phyloP scores from a whole-genome alignment of 2,329 filamentous ascomycete genomes.

The Mollisiaceae sp. region DNA sequence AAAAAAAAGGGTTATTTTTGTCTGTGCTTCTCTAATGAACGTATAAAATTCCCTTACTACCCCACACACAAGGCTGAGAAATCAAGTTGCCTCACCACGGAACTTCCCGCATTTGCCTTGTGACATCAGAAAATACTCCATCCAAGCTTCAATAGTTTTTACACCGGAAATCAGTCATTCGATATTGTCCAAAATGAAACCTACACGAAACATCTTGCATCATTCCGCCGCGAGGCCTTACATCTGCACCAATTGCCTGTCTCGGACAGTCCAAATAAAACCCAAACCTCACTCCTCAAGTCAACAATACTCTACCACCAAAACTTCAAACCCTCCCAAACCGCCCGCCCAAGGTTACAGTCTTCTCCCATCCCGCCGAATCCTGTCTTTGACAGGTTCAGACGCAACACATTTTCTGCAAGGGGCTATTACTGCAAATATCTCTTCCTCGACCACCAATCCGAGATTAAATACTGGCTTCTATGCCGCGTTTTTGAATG shows the following conservation, averaged over 20 bases:
- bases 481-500: slow-evolving; percentile 86
- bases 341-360: slow-evolving; percentile 56
- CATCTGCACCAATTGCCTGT: slow-evolving; percentile 36
- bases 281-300: slow-evolving; percentile 7
- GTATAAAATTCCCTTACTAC: not conserved
- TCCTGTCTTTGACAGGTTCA: slow-evolving; percentile 78
- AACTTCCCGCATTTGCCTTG: slow-evolving; percentile 16
- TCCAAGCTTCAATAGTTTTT: not conserved
- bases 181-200: slow-evolving; percentile 32
- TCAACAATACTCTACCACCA: slow-evolving; percentile 16
- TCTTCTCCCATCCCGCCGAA: slow-evolving; percentile 71
- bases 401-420: slow-evolving; percentile 88
- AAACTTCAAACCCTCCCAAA: slow-evolving; percentile 41
- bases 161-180: not conserved
- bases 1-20: too few relatives aligned
- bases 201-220: slow-evolving; percentile 21
- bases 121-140: slow-evolving; percentile 9
- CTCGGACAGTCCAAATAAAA: slow-evolving; percentile 6
- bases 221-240: slow-evolving; percentile 20
- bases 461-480: slow-evolving; percentile 52
- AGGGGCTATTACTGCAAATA: slow-evolving; percentile 80
- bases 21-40: not conserved
- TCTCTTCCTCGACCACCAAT: slow-evolving; percentile 44
- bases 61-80: slow-evolving; percentile 30
- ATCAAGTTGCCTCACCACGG: slow-evolving; percentile 10